Conservation (phyloP, 139 green algal genomes). For the Dunaliella primolecta region DNA sequence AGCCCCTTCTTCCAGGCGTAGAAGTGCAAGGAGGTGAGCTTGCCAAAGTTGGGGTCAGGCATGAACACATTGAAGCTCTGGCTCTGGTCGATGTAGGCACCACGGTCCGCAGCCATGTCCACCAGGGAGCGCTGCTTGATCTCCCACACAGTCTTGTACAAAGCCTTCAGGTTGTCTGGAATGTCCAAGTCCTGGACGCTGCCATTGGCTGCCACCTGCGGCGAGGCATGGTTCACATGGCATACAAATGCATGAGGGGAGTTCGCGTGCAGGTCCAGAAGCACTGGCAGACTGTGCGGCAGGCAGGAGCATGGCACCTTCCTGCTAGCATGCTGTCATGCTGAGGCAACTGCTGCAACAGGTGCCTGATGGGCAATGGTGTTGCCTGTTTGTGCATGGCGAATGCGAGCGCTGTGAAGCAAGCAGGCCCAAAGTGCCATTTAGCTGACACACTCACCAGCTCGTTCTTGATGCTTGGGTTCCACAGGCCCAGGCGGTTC, state of each 20-base stretch:
- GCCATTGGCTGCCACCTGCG: conserved; percentile 55
- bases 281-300: not conserved
- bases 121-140: conserved; percentile 96
- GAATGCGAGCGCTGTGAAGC: no score
- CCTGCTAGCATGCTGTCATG: not conserved
- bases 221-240: no score
- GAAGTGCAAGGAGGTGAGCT: conserved; percentile 98
- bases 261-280: not conserved
- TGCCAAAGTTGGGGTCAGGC: conserved; percentile 97
- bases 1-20: conserved; percentile 93
- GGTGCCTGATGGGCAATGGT: not conserved
- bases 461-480: conserved; percentile 90
- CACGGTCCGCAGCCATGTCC: conserved; percentile 97
- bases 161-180: conserved; percentile 82
- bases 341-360: not conserved
- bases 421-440: no score
- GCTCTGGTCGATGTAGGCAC: conserved; percentile 97
- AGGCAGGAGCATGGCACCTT: not conserved
- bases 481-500: conserved; percentile 87
- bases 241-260: not conserved
- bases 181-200: conserved; percentile 72
- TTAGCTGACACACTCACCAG: no score
- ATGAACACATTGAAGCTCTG: conserved; percentile 98
- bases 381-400: not conserved
- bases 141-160: conserved; percentile 99